Conservation (phyloP, 768 basidiomycete species). For the Strobilomyces confusus region DNA sequence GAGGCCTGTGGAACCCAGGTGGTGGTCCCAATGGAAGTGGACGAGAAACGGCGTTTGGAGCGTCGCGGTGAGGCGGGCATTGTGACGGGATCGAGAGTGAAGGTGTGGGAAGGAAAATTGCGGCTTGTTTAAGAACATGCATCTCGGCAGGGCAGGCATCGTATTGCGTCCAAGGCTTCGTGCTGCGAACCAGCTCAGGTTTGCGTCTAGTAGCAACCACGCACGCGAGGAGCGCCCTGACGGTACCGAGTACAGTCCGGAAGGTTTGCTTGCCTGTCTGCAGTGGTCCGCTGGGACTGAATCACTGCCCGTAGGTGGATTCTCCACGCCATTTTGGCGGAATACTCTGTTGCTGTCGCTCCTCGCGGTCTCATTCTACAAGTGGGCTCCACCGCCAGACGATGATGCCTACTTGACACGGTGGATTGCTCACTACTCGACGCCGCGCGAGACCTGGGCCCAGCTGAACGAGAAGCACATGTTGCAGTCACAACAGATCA, state of each 20-base stretch:
- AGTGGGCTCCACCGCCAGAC: conserved; percentile 59
- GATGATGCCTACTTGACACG: conserved; percentile 63
- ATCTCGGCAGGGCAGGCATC: conserved; percentile 37
- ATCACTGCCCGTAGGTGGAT: conserved; percentile 38
- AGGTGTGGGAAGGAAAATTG: conserved; percentile 19
- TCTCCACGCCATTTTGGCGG: conserved; percentile 64
- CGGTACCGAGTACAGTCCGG: conserved; percentile 46
- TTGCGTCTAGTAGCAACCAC: conserved; percentile 41
- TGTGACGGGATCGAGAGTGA: not conserved
- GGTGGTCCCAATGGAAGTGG: conserved; percentile 21
- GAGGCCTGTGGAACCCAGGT: conserved; percentile 22
- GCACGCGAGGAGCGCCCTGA: conserved; percentile 38
- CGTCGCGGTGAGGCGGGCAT: conserved; percentile 35
- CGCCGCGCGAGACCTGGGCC: conserved; percentile 53
- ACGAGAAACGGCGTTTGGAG: conserved; percentile 32
- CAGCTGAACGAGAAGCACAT: conserved; percentile 53
- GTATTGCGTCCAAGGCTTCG: conserved; percentile 34
- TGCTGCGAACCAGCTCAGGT: conserved; percentile 36
- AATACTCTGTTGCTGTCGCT: conserved; percentile 52
- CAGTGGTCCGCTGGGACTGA: conserved; percentile 7
- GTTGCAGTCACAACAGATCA: conserved; percentile 39
- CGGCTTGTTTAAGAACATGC: conserved; percentile 14
- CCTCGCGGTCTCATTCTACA: conserved; percentile 54
- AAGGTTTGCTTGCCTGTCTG: conserved; percentile 44
- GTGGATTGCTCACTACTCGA: conserved; percentile 57